Conservation (phyloP, 257 asterid species). For the Solanum rostratum region DNA sequence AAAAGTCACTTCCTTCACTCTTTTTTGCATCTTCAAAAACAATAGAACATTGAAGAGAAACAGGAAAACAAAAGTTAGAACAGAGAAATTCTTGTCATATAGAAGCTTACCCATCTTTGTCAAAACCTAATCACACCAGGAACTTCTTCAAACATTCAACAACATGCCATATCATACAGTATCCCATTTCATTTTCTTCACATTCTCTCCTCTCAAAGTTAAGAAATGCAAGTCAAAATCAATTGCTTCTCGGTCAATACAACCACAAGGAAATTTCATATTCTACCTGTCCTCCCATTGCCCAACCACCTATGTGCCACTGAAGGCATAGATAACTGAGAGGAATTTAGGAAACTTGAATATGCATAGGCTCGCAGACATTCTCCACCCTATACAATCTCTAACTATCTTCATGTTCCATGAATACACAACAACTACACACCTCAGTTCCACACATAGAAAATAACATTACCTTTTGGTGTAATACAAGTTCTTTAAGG, state of each 20-base stretch:
- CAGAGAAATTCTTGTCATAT: neutral
- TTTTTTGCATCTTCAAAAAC: neutral
- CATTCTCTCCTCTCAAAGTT: neutral
- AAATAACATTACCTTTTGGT: neutral
- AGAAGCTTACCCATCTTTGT: neutral
- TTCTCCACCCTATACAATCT: neutral
- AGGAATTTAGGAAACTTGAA: neutral
- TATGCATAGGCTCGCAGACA: neutral
- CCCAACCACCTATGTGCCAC: neutral
- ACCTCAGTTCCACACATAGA: neutral
- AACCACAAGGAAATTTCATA: neutral
- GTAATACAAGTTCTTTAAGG: neutral
- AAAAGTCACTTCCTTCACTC: neutral
- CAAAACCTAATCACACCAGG: neutral
- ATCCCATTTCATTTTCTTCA: neutral
- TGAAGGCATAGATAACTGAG: neutral
- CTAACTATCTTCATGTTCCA: neutral
- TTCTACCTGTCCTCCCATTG: neutral
- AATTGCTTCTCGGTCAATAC: neutral
- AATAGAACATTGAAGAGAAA: neutral
- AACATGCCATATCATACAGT: neutral
- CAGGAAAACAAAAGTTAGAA: neutral
- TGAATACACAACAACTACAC: neutral
- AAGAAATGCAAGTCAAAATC: neutral
- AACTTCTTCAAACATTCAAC: neutral